A percentile compares a stretch with the other conserved stretches of the same genome.
Conservation (phyloP, 495 filamentous ascomycete genomes). For the Daldinia caldariorum region DNA sequence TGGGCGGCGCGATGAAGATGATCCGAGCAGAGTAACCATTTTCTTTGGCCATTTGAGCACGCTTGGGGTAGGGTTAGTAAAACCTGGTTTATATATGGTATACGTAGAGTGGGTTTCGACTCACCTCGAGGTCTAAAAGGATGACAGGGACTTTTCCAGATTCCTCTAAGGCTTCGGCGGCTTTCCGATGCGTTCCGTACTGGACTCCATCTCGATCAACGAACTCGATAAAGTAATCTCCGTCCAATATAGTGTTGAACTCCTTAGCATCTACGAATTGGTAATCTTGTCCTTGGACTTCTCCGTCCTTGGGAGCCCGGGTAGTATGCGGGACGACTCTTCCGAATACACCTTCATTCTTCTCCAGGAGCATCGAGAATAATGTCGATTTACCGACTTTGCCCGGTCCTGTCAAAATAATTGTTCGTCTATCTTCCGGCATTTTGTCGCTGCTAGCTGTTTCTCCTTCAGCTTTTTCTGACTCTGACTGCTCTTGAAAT, state of each 20-base stretch:
- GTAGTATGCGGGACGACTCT: constrained; percentile 56
- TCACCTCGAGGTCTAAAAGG: constrained; percentile 66
- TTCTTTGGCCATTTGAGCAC: constrained; percentile 77
- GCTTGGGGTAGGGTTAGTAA: constrained; percentile 58
- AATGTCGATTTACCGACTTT: constrained; percentile 53
- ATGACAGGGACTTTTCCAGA: constrained; percentile 61
- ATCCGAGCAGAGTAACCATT: constrained; percentile 74
- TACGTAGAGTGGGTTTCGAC: constrained; percentile 12
- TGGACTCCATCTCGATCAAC: constrained; percentile 53
- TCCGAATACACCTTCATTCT: constrained; percentile 55
- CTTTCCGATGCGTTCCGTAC: constrained; percentile 59
- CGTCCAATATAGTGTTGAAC: constrained; percentile 62
- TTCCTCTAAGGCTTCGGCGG: constrained; percentile 56
- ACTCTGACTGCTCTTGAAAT: constrained; percentile 55
- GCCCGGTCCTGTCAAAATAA: constrained; percentile 58
- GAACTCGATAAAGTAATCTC: constrained; percentile 62
- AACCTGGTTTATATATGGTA: background rate
- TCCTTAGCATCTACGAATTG: constrained; percentile 59
- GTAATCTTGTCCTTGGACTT: constrained; percentile 56
- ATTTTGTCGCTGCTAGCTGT: constrained; percentile 35
- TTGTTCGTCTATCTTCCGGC: constrained; percentile 55
- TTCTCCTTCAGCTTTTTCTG: constrained; percentile 41
- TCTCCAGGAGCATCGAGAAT: constrained; percentile 53
- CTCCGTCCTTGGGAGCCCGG: constrained; percentile 56
- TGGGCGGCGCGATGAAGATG: constrained; percentile 76